Base-by-base conservation (phyloP, 192 early-diverging fungal species). In the Coemansia umbellata region DNA sequence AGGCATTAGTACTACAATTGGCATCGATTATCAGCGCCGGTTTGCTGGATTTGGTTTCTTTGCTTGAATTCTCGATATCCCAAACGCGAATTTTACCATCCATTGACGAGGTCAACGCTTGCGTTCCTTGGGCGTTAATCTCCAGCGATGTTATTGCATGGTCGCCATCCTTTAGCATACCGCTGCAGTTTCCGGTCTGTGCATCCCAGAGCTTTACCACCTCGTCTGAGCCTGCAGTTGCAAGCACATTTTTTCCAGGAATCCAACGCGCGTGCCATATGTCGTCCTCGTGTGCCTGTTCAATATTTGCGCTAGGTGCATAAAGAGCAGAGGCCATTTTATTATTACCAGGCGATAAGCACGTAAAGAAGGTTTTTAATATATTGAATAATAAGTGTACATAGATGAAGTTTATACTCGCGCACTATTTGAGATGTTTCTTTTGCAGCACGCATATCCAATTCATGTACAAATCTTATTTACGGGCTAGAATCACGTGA, bases 111-210 rank as follows among this genome's bases (percentile, higher is more conserved):
- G 74, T 69, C 53, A 76, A 50, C 14, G 47, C 50, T 22, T 57
- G 62, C 9, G 57, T 62, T 1, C 74, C 74, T 24, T 65, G 62
- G 8, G 53, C 44, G 53, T 70, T 58, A 10, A 69, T 44, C 15
- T 76, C 74, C 0, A 76, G 58, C 13, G 74, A 76, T 8, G 74
- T 76, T 8, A 76, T 62, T 2, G 74, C 74, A 36, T 61, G 61
- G 50, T 70, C 55, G 48, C 67, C 45, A 37, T 55, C 62, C 43
- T 61, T 60, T 3, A 76, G 48, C 41, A 30, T 15, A 0, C 32
- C 44, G 18, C 41, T 45, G 36, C 61, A 58, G 28, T 76, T 67
- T 23, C 74, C 66, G 8, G 55, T 53, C 32, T 70, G 53, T 8
- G 67, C 61, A 19, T 76, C 55, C 71, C 71, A 74, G 47, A 74